Conservation (phyloP, 106 monocot genomes). For the Platanthera zijinensis region DNA sequence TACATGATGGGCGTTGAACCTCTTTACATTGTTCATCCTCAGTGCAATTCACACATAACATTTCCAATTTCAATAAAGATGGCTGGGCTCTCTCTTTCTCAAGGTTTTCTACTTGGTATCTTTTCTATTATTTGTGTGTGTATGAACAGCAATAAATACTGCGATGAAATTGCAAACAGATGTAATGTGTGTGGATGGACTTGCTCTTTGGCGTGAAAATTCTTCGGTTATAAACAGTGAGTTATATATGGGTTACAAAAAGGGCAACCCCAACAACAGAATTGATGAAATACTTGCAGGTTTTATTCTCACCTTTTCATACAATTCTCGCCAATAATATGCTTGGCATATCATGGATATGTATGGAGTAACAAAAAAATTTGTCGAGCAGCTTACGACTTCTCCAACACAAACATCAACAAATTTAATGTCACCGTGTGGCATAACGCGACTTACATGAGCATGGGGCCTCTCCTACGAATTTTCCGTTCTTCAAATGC, state of each 20-base stretch:
- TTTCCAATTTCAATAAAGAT: slow-evolving; percentile 5
- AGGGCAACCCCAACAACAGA: slow-evolving; percentile 24
- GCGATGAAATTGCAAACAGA: slow-evolving; percentile 16
- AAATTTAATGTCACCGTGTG: slow-evolving; percentile 20
- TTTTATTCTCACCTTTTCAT: slow-evolving; percentile 10
- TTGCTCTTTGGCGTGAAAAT: slow-evolving; percentile 40
- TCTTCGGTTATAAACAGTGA: slow-evolving; percentile 45
- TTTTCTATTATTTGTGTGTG: background rate
- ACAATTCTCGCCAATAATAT: background rate
- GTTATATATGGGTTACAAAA: slow-evolving; percentile 31
- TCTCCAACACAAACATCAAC: slow-evolving; percentile 24
- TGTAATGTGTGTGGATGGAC: slow-evolving; percentile 40
- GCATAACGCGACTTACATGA: slow-evolving; percentile 22
- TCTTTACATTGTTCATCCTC: slow-evolving; percentile 16
- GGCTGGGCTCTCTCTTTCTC: background rate
- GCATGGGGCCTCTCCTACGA: slow-evolving; percentile 10
- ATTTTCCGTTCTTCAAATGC: slow-evolving; percentile 28
- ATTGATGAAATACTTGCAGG: slow-evolving; percentile 52
- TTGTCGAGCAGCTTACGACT: slow-evolving; percentile 37
- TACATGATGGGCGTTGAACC: background rate
- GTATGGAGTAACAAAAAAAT: background rate
- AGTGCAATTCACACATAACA: slow-evolving; percentile 13
- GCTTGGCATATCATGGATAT: background rate
- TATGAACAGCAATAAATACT: background rate
- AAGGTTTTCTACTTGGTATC: background rate